These are phyloP conservation scores for Musa acuminata DNA, from an alignment of 176 grass and related monocot genomes.

Conservation along the genomic window DNA sequence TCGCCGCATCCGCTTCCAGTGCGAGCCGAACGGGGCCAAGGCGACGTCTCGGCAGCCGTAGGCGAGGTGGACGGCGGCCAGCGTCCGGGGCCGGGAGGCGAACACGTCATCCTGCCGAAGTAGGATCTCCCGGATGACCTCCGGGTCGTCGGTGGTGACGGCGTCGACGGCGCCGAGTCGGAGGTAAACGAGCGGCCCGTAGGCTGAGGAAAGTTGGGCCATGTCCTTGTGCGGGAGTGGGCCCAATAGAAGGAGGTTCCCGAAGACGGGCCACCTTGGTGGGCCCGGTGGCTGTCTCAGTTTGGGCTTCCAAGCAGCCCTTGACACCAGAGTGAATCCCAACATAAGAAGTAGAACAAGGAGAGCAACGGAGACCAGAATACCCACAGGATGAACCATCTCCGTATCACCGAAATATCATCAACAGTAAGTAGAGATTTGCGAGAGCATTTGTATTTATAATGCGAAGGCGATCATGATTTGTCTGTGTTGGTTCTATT, in stretches of 20 bases:
- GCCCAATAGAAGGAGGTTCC: constrained; percentile 70
- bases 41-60: constrained; percentile 68
- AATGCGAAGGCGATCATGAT: neutral
- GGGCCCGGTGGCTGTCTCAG: constrained; percentile 73
- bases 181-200: constrained; percentile 83
- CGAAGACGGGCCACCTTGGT: constrained; percentile 59
- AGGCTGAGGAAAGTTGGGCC: constrained; percentile 51
- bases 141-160: constrained; percentile 78
- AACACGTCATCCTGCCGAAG: constrained; percentile 78
- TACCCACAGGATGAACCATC: constrained; percentile 3
- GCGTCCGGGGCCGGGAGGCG: constrained; percentile 67
- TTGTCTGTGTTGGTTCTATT: neutral
- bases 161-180: constrained; percentile 71
- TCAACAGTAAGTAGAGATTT: too few species aligned
- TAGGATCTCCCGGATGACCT: constrained; percentile 85
- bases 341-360: constrained; percentile 43
- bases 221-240: constrained; percentile 83
- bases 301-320: constrained; percentile 21
- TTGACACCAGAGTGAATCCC: constrained; percentile 32
- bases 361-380: neutral
- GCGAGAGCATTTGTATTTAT: neutral
- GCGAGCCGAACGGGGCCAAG: constrained; percentile 61
- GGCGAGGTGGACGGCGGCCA: constrained; percentile 64
- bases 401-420: constrained; percentile 12
- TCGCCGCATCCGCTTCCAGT: constrained; percentile 81